Evolutionary conservation across 1,284 basidiomycete genomes (phyloP).

Genomic region (Sphaerobolus stellatus): DNA sequence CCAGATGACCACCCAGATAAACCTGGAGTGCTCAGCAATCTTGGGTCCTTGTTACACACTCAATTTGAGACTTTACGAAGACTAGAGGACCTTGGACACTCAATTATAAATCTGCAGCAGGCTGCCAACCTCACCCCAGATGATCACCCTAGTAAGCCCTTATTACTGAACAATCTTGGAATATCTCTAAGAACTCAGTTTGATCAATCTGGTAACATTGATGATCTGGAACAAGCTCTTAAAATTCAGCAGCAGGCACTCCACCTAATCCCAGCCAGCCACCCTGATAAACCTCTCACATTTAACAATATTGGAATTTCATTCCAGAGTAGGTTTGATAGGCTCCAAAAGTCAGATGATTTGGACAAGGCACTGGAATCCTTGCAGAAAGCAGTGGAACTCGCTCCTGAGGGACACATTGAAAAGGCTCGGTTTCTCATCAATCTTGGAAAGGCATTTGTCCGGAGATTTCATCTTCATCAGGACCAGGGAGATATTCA

Average conservation of each 20-base stretch:
- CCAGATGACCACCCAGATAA: conserved; percentile 5
- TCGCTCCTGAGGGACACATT: not conserved
- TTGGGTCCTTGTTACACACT: not conserved
- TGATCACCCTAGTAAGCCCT: not conserved
- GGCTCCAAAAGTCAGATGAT: not conserved
- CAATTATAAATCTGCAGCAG: not conserved
- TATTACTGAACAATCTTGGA: not conserved
- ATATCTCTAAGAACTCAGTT: not conserved
- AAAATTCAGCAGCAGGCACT: not conserved
- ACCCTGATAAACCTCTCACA: not conserved
- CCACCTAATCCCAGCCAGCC: not conserved
- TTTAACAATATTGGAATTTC: conserved; percentile 6
- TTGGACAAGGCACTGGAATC: not conserved
- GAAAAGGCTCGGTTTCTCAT: not conserved
- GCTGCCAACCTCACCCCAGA: conserved; percentile 2
- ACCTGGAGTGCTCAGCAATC: not conserved
- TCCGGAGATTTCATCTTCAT: too few species aligned
- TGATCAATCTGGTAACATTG: not conserved
- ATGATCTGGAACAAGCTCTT: conserved; percentile 4
- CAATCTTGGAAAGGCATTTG: conserved; percentile 6
- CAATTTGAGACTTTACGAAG: not conserved
- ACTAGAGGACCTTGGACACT: not conserved
- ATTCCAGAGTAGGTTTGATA: not conserved
- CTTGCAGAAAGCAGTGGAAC: not conserved
- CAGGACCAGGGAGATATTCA: too few species aligned